Evolutionary conservation across 176 grass and related monocot species (phyloP), one percentile per base, ranked within the genome.

Genomic region (Alopecurus myosuroides): DNA sequence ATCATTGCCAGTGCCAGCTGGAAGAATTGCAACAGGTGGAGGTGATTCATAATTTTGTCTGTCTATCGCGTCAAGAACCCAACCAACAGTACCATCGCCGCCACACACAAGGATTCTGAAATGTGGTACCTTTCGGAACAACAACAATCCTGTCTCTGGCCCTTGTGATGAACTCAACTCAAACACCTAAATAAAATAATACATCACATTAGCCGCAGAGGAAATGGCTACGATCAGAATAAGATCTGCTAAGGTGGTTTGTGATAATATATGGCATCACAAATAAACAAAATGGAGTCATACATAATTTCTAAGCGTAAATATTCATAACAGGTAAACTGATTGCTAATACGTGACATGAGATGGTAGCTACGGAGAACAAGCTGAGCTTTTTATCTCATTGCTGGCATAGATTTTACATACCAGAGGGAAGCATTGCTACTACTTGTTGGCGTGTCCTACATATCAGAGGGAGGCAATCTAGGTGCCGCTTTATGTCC

Each of bases 1-100:
- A 84, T 94, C 92, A 89, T 94, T 94, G 28, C 92, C 89, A 33
- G 92, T 94, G 17, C 92, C 92, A 91, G 92, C 92, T 91, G 92
- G 92, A 87, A 94, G 77, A 70, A 94, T 89, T 23, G 92, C 92
- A 87, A 94, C 89, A 78, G 92, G 89, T 28, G 92, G 92, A 74
- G 92, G 92, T 71, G 87, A 91, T 86, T 39, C 92, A 74, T 91
- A 92, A 87, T 94, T 94, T 73, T 89, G 84, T 42, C 78, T 92
- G 30, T 94, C 92, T 81, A 94, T 92, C 2, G 72, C 85, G 39
- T 94, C 89, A 70, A 94, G 80, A 80, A 94, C 89, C 92, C 92
- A 94, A 61, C 87, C 84, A 77, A 91, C 89, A 52, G 92, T 94
- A 77, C 92, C 92, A 85, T 94, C 92, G 5, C 92, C 92, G 41